Evolutionary conservation across 106 monocot species (phyloP).

Genomic region (Dioscorea dumetorum): DNA sequence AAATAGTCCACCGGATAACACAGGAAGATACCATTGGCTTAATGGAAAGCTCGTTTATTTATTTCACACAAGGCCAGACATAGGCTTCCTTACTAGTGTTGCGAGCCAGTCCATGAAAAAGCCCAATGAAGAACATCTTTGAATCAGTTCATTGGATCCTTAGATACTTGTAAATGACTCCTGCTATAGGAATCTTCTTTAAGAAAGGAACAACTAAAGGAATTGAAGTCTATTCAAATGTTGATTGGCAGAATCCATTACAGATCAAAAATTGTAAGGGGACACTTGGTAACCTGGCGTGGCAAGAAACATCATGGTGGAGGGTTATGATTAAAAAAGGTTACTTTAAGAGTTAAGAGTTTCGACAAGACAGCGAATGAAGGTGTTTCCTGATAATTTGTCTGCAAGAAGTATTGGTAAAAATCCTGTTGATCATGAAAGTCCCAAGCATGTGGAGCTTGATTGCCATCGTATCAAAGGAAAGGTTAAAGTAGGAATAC

Average conservation of each 20-base stretch:
- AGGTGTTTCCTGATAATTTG: constrained; percentile 18
- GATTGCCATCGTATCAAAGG: constrained; percentile 20
- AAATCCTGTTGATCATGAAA: constrained; percentile 16
- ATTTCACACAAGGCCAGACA: background rate
- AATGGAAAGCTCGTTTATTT: constrained; percentile 1
- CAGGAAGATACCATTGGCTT: background rate
- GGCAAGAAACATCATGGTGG: constrained; percentile 23
- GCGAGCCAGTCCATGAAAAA: background rate
- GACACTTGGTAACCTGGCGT: background rate
- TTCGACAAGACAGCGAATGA: background rate
- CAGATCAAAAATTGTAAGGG: constrained; percentile 2
- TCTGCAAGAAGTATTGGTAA: constrained; percentile 7
- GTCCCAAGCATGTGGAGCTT: constrained; percentile 11
- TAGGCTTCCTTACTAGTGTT: background rate
- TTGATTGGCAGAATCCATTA: constrained; percentile 9
- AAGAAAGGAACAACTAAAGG: background rate
- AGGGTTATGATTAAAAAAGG: constrained; percentile 7
- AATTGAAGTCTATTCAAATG: background rate
- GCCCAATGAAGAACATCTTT: background rate
- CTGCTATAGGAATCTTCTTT: constrained; percentile 3
- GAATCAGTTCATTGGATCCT: background rate
- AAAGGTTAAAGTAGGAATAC: background rate
- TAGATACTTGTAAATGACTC: background rate
- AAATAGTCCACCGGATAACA: background rate
- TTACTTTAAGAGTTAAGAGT: constrained; percentile 2